Evolutionary conservation across 148 eudicot species (phyloP).

Genomic region (Cornus florida): DNA sequence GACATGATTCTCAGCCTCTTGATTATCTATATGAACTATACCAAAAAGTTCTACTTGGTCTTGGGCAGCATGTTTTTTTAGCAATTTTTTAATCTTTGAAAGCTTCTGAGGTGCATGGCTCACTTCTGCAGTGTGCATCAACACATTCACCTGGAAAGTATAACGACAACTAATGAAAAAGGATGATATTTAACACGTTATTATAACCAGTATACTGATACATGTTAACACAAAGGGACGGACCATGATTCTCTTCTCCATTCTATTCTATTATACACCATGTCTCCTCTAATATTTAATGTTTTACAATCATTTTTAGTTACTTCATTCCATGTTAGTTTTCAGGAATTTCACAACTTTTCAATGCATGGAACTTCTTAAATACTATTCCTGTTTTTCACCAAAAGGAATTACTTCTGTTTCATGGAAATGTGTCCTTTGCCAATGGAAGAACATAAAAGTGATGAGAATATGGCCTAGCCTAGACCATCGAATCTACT

Average conservation of each 20-base stretch:
- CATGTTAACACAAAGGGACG: background rate
- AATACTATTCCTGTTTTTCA: background rate
- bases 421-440: background rate
- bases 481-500: too few species aligned
- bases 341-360: background rate
- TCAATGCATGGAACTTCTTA: background rate
- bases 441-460: background rate
- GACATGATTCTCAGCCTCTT: slow-evolving; percentile 4
- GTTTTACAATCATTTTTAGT: too few species aligned
- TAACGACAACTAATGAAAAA: background rate
- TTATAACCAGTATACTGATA: background rate
- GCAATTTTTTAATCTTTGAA: slow-evolving; percentile 19
- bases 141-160: slow-evolving; percentile 56
- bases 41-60: slow-evolving; percentile 47
- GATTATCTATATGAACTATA: background rate
- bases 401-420: background rate
- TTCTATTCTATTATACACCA: too few species aligned
- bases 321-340: too few species aligned
- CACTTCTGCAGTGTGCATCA: slow-evolving; percentile 63
- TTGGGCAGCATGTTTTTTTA: slow-evolving; percentile 33
- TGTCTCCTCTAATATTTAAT: too few species aligned
- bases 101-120: slow-evolving; percentile 4
- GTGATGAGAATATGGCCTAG: background rate
- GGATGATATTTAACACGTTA: background rate
- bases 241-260: background rate